Evolutionary conservation across 2,329 filamentous ascomycete species (phyloP), one percentile per base, ranked within the genome.

Genomic region (Fusarium euwallaceae): DNA sequence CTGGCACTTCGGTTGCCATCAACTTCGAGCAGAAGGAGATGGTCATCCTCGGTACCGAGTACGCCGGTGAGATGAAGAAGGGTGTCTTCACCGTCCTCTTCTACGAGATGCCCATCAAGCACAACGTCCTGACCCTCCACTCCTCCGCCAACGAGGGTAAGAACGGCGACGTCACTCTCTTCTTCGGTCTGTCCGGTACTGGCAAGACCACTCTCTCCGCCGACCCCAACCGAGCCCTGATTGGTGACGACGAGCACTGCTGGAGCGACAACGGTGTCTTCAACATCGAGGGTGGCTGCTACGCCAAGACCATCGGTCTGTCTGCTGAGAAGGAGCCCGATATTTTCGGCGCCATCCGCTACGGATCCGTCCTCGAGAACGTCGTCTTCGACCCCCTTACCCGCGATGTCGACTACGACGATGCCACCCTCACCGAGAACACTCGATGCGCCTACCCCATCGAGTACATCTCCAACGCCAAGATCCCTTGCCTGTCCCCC

Each of bases 1-100:
- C 97, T 22, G 94, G 95, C 73, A 99, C 97, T 62, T 99, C 97
- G 10, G 96, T 99, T 62, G 93, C 97, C 78, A 97, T 99, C 89
- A 99, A 99, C 92, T 99, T 99, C 81, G 94, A 93, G 82, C 95
- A 98, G 83, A 98, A 98, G 92, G 97, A 99, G 90, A 99, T 99
- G 97, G 97, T 99, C 79, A 99, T 99, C 83, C 92, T 99, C 67
- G 97, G 97, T 84, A 99, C 97, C 39, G 97, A 99, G 88, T 99
- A 99, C 82, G 97, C 97, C 67, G 96, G 96, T 81, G 80, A 83
- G 79, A 83, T 84, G 82, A 98, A 98, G 89, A 98, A 98, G 89
- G 95, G 97, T 80, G 91, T 99, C 85, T 99, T 99, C 90, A 99
- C 97, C 58, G 95, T 99, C 61, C 92, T 99, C 83, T 99, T 98